Evolutionary conservation across 148 eudicot species (phyloP), one percentile per base, ranked within the genome.

Genomic region (Polygonum maritimum): DNA sequence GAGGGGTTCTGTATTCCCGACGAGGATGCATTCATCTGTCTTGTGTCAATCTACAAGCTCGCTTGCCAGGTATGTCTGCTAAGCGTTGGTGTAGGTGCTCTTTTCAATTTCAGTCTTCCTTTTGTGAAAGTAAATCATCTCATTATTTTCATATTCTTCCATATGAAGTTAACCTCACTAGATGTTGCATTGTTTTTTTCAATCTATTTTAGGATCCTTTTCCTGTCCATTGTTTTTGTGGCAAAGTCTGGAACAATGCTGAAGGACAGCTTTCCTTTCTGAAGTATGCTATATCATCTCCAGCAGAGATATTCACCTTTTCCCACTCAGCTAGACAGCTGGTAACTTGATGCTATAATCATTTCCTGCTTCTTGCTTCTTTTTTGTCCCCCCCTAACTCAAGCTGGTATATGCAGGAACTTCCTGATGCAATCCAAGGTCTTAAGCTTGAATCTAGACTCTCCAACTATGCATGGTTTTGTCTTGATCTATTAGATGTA

Each of bases 211-310:
- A 94, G 98, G 97, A 94, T 69, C 83, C 92, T n/a, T 94, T 92
- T 82, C 98, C 98, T 18, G 86, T 94, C 41, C 82, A 78, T 83
- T 89, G 94, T 76, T 73, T 94, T 78, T 92, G 93, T 77, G 96
- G 93, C n/a, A 90, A 88, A 49, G 86, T 90, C 33, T 95, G 99
- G 99, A 90, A 86, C 78, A 90, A 92, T 76, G 81, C 89, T 19
- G 99, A 95, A 85, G 97, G 96, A 52, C 99, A 95, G 76, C 80
- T 92, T 55, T 95, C 99, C 75, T 89, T 94, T 82, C 90, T 95
- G 22, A 88, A 89, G 79, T 73, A 90, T 87, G 97, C 96, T 44
- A 89, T 89, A 77, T 84, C 88, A 19, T 88, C 83, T 33, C 89
- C 97, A 33, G 91, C 94, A 62, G 97, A 92, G 80, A 76, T 92